These are phyloP conservation scores for Coemansia sp. DNA, from an alignment of 192 early-diverging fungal genomes.

Conservation along the genomic window DNA sequence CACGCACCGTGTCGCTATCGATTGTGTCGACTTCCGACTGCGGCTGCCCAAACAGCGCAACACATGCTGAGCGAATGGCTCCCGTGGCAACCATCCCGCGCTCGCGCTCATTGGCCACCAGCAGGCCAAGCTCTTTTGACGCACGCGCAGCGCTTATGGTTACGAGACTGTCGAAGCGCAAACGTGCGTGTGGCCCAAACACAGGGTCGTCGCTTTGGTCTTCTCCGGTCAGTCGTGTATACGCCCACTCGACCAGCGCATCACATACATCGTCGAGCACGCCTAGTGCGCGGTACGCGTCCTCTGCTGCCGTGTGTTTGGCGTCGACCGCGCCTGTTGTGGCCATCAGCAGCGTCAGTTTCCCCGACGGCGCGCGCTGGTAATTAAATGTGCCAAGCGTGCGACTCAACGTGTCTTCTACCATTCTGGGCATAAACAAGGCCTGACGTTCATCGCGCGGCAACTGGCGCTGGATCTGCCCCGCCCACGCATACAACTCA, in stretches of 20 bases:
- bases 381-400: slow-evolving; percentile 21
- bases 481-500: slow-evolving; percentile 22
- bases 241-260: slow-evolving; percentile 55
- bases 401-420: neutral
- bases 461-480: slow-evolving; percentile 30
- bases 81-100: slow-evolving; percentile 52
- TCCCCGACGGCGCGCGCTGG: neutral
- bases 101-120: slow-evolving; percentile 55
- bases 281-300: slow-evolving; percentile 35
- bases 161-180: slow-evolving; percentile 51
- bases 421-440: neutral
- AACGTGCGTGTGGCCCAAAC: slow-evolving; percentile 13
- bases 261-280: slow-evolving; percentile 52
- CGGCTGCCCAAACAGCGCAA: slow-evolving; percentile 30
- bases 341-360: slow-evolving; percentile 2
- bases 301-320: slow-evolving; percentile 1
- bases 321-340: neutral
- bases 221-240: slow-evolving; percentile 49
- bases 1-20: slow-evolving; percentile 32
- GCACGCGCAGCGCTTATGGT: slow-evolving; percentile 34
- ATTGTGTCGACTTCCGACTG: slow-evolving; percentile 42
- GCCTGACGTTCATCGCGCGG: slow-evolving; percentile 21
- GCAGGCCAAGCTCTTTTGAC: slow-evolving; percentile 36
- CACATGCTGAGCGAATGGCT: slow-evolving; percentile 50
- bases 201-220: slow-evolving; percentile 29